A percentile compares a stretch with the other conserved stretches of the same genome.
phyloP scores from a whole-genome alignment of 352 stramenopile species.

The Pythium angustatum region DNA sequence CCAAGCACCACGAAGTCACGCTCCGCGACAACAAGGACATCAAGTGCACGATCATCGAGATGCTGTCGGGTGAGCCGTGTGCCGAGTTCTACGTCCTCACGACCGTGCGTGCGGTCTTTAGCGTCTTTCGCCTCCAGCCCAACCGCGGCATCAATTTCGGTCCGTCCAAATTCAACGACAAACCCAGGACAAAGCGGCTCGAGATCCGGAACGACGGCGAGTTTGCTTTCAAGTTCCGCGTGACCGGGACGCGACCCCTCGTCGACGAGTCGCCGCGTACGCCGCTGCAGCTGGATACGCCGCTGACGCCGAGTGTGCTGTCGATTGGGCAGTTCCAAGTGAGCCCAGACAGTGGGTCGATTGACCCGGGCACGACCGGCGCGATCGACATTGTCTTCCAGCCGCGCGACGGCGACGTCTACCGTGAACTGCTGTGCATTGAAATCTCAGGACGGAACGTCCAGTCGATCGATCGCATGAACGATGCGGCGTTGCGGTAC shows the following conservation, averaged over 20 bases:
- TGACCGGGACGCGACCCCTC: conserved; percentile 23
- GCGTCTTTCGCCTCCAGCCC: conserved; percentile 86
- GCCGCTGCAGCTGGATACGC: conserved; percentile 43
- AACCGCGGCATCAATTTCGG: conserved; percentile 93
- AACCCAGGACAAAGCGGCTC: conserved; percentile 66
- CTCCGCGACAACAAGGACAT: conserved; percentile 93
- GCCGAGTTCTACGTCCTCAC: conserved; percentile 89
- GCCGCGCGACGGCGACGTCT: conserved; percentile 69
- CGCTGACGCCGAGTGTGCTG: conserved; percentile 39
- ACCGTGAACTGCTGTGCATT: conserved; percentile 68
- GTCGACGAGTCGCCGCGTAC: not conserved
- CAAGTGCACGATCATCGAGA: conserved; percentile 91
- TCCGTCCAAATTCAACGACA: conserved; percentile 88
- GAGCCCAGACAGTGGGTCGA: conserved; percentile 62
- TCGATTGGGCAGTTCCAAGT: conserved; percentile 81
- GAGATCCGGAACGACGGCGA: conserved; percentile 94
- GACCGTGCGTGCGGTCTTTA: conserved; percentile 78
- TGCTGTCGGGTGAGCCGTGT: conserved; percentile 87
- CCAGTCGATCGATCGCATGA: conserved; percentile 33
- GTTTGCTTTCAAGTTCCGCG: conserved; percentile 91
- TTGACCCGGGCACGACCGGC: conserved; percentile 84
- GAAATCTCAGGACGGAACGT: conserved; percentile 78
- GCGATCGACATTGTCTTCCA: conserved; percentile 81
- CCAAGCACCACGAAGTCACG: conserved; percentile 64
- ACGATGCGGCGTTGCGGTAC: conserved; percentile 62